Base-by-base conservation (phyloP, 768 basidiomycete species). In the Trametes punicea region DNA sequence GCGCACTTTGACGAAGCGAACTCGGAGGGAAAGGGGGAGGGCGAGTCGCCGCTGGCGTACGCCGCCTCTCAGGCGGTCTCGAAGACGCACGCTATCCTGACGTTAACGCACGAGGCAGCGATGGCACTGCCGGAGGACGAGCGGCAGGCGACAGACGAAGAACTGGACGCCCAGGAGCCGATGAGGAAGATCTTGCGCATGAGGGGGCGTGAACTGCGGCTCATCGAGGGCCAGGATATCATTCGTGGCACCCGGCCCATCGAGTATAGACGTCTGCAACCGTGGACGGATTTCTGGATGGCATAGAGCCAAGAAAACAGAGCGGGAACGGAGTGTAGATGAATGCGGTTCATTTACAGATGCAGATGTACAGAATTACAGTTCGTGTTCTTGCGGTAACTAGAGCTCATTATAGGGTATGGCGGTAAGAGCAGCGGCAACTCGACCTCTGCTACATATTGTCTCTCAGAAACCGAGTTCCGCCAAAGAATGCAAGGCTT, bases 141-240 rank as follows among this genome's bases (percentile, higher is more conserved):
- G 30, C 75, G 82, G 25, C 72, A 74, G 36, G 74, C 75, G 1
- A 85, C 88, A 13, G 92, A 95, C 65, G 88, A 90, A 51, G 93
- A 96, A 69, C 71, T 81, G 33, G 93, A 97, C 64, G 64, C 60
- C 4, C 71, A 64, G 9, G 80, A 90, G 46, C 85, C 86, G 3
- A 76, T 85, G 62, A 77, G 93, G 56, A 81, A 77, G 62, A 78
- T 81, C 2, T 77, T 77, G 57, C 77, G 94, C 49, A 93, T 96
- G 89, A 80, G 86, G 34, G 87, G 85, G 23, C 77, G 95, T 53
- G 96, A 99, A 70, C 73, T 99, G 54, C 81, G 88, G 52, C 76
- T 98, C 21, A 75, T 99, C 1, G 88, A 90, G 63, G 85, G 85
- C 9, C 85, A 89, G 64, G 80, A 82, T 57, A 74, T 90, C 26